Base-by-base conservation (phyloP, 768 basidiomycete genomes). In the Kwoniella sp. region DNA sequence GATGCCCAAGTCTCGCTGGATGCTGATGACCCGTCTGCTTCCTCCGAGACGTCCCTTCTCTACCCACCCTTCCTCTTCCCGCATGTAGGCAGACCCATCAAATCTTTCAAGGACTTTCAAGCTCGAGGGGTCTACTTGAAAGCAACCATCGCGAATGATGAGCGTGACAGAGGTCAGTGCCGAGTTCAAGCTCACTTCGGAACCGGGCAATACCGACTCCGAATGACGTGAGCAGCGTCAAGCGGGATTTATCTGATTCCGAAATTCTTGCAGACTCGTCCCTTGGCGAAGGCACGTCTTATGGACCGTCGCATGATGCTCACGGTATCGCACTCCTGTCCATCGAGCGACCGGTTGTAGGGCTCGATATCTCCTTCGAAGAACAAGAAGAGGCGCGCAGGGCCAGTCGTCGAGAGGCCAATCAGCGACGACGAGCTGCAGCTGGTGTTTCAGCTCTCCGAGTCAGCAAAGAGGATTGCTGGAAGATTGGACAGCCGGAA, bases 401-500 rank as follows among this genome's bases (percentile, higher is more conserved):
- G 38, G 37, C 22, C 22, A 61, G 48, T 50, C 29, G 38, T 22
- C 37, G 56, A 25, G 25, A 54, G 17, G 38, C 31, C 1, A 37
- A 58, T 20, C 48, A 59, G 13, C 12, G 26, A 20, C 26, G 28
- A 37, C 51, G 58, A 22, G 34, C 52, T 15, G 37, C 25, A 0
- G 37, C 48, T 25, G 51, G 63, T 29, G 58, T 38, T 50, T 47
- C 54, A 8, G 30, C 48, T 11, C 51, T 54, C 2, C 34, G 70
- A 11, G 37, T 74, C 12, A n/a, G 22, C 23, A 59, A 45, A 29
- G 63, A 68, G 23, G 70, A 72, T 52, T 69, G 70, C 30, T 73
- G 66, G 68, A 68, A 69, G 37, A 71, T 77, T 29, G 75, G 75
- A 1, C 47, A 67, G 9, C 37, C 31, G 4, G 67, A 50, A 15